Percentiles rank a stretch among this genome's conserved stretches.
Evolutionary conservation across 2,329 filamentous ascomycete genomes (phyloP).

Genomic region (Tolypocladium paradoxum): DNA sequence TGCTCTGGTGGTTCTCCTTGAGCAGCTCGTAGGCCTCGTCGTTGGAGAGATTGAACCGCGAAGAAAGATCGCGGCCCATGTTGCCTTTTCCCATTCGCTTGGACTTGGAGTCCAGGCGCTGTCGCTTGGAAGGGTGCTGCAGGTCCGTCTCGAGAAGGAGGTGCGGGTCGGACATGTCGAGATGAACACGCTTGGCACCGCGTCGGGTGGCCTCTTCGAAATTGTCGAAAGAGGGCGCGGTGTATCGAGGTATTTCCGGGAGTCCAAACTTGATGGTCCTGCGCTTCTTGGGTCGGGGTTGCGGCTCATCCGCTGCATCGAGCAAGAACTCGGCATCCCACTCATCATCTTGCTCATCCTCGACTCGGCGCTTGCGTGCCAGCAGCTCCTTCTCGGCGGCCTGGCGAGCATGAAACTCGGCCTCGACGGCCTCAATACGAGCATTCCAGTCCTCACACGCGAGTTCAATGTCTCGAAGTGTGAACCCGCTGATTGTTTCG

Average conservation of each 20-base stretch:
- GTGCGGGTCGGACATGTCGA: slow-evolving; percentile 82
- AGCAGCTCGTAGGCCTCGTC: slow-evolving; percentile 91
- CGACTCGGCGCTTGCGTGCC: slow-evolving; percentile 19
- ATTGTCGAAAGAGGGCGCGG: slow-evolving; percentile 66
- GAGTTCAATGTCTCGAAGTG: slow-evolving; percentile 70
- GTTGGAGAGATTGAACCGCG: slow-evolving; percentile 91
- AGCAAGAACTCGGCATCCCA: slow-evolving; percentile 52
- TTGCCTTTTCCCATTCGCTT: slow-evolving; percentile 59
- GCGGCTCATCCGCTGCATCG: slow-evolving; percentile 32
- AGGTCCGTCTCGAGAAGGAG: slow-evolving; percentile 73
- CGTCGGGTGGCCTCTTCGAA: slow-evolving; percentile 64
- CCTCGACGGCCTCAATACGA: slow-evolving; percentile 40
- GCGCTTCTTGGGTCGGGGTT: slow-evolving; percentile 54
- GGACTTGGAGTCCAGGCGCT: slow-evolving; percentile 42
- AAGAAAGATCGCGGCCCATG: slow-evolving; percentile 60
- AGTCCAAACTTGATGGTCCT: slow-evolving; percentile 50
- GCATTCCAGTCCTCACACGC: slow-evolving; percentile 80
- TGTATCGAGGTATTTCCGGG: slow-evolving; percentile 46
- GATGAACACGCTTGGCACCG: slow-evolving; percentile 64
- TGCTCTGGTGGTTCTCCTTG: slow-evolving; percentile 94
- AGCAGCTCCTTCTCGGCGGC: slow-evolving; percentile 19
- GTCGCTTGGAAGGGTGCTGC: slow-evolving; percentile 50
- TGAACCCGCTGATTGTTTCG: slow-evolving; percentile 64
- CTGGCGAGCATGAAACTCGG: slow-evolving; percentile 21
- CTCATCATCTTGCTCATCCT: slow-evolving; percentile 42